These are phyloP conservation scores for Phytophthora chlamydospora DNA, from an alignment of 352 stramenopile genomes.

Conservation along the genomic window DNA sequence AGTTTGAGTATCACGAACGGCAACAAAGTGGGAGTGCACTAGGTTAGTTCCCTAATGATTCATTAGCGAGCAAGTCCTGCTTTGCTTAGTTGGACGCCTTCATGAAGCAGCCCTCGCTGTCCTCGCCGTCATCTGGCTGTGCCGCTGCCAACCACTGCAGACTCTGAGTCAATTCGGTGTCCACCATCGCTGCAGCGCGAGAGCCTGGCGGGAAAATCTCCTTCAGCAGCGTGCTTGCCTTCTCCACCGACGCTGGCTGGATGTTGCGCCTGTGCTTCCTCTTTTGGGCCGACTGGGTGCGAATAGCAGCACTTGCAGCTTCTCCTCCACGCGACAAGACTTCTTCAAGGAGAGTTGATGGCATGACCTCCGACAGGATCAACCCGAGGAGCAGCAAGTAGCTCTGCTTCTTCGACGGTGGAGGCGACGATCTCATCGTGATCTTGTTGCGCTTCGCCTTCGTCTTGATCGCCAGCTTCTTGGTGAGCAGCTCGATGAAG, in stretches of 20 bases:
- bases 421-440: not conserved
- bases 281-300: not conserved
- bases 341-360: not conserved
- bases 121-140: not conserved
- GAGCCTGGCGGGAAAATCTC: not conserved
- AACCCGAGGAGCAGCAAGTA: constrained; percentile 1
- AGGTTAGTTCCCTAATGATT: too few relatives aligned
- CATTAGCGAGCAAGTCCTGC: too few relatives aligned
- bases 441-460: too few relatives aligned
- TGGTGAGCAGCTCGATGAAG: constrained; percentile 4
- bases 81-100: not conserved
- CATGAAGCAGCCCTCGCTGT: not conserved
- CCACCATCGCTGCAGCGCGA: not conserved
- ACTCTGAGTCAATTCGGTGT: not conserved
- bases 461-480: not conserved
- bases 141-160: not conserved
- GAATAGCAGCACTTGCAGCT: too few relatives aligned
- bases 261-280: not conserved
- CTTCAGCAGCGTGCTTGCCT: constrained; percentile 6
- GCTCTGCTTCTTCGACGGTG: constrained; percentile 3
- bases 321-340: not conserved
- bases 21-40: too few relatives aligned
- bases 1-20: too few relatives aligned
- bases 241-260: constrained; percentile 1
- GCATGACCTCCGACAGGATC: constrained; percentile 1